These are phyloP conservation scores for Coccomyxa sp. DNA, from an alignment of 139 green algal species.

Conservation along the genomic window DNA sequence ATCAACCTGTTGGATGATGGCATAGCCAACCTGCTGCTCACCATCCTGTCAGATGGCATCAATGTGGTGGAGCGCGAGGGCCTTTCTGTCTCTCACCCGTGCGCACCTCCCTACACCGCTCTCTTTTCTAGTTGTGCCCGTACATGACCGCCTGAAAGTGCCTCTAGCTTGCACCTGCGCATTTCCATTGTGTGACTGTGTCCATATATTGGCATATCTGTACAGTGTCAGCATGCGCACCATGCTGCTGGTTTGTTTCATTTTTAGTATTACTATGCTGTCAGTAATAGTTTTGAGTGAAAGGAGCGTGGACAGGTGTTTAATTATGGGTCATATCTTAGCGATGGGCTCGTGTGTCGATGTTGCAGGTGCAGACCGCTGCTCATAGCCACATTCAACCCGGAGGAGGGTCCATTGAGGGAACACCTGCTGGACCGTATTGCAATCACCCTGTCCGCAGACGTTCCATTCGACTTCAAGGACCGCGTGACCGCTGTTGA, in stretches of 20 bases:
- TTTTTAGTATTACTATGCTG: too few relatives aligned
- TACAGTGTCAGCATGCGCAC: too few relatives aligned
- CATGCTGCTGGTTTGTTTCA: too few relatives aligned
- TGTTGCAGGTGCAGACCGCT: slow-evolving; percentile 79
- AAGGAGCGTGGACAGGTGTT: too few relatives aligned
- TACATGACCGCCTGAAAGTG: too few relatives aligned
- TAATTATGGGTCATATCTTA: too few relatives aligned
- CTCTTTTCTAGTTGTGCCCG: background rate
- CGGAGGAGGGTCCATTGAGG: slow-evolving; percentile 89
- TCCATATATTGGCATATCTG: too few relatives aligned
- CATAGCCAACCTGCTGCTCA: slow-evolving; percentile 97
- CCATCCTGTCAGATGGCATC: slow-evolving; percentile 88
- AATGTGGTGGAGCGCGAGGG: slow-evolving; percentile 98
- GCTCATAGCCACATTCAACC: slow-evolving; percentile 98
- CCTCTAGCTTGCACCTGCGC: too few relatives aligned
- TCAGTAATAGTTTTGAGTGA: too few relatives aligned
- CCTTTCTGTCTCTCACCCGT: slow-evolving; percentile 94
- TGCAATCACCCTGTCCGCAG: slow-evolving; percentile 84
- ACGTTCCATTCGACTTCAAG: slow-evolving; percentile 70
- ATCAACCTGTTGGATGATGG: slow-evolving; percentile 98
- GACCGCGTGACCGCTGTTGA: slow-evolving; percentile 83
- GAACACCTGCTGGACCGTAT: slow-evolving; percentile 99
- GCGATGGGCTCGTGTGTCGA: too few relatives aligned
- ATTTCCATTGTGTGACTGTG: too few relatives aligned
- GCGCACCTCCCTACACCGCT: slow-evolving; percentile 14